Percentiles rank a stretch among this genome's conserved stretches.
phyloP scores from a whole-genome alignment of 2,329 filamentous ascomycete genomes.

The Sporothrix humicola region DNA sequence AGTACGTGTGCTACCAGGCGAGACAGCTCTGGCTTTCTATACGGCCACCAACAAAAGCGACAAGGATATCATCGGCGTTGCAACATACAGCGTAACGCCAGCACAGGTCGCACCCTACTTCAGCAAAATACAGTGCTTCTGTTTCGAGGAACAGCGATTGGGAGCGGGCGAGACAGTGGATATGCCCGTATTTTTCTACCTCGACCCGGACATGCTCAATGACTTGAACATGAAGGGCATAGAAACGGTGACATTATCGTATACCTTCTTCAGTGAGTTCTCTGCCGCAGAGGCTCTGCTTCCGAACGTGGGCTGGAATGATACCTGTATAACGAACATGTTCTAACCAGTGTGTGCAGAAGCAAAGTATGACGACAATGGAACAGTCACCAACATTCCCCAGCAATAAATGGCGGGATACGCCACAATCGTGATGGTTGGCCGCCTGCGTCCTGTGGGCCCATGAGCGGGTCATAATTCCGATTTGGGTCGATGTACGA shows the following conservation, averaged over 20 bases:
- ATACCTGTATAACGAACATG: too few species aligned
- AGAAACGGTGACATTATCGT: constrained; percentile 92
- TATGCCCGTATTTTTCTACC: constrained; percentile 99
- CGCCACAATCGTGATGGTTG: too few species aligned
- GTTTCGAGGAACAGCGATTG: constrained; percentile 94
- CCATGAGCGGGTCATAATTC: too few species aligned
- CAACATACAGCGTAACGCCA: constrained; percentile 96
- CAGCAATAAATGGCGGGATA: background rate
- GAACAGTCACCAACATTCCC: constrained; percentile 59
- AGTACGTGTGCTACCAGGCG: constrained; percentile 90
- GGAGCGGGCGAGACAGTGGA: constrained; percentile 97
- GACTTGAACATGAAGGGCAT: constrained; percentile 93
- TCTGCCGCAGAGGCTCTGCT: too few species aligned
- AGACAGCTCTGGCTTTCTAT: constrained; percentile 97
- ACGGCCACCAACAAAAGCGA: constrained; percentile 91
- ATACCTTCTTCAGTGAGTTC: constrained; percentile 95
- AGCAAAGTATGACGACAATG: constrained; percentile 83
- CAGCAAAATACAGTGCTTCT: constrained; percentile 99
- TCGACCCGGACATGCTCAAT: constrained; percentile 91
- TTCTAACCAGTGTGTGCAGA: constrained; percentile 54
- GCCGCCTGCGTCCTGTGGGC: too few species aligned
- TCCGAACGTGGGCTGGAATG: too few species aligned
- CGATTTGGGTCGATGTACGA: too few species aligned
- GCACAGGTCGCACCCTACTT: constrained; percentile 97
- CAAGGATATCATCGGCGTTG: constrained; percentile 95